Percentiles rank a stretch among this genome's conserved stretches.
phyloP scores from a whole-genome alignment of 768 basidiomycete genomes.

The Podaxis sp. region DNA sequence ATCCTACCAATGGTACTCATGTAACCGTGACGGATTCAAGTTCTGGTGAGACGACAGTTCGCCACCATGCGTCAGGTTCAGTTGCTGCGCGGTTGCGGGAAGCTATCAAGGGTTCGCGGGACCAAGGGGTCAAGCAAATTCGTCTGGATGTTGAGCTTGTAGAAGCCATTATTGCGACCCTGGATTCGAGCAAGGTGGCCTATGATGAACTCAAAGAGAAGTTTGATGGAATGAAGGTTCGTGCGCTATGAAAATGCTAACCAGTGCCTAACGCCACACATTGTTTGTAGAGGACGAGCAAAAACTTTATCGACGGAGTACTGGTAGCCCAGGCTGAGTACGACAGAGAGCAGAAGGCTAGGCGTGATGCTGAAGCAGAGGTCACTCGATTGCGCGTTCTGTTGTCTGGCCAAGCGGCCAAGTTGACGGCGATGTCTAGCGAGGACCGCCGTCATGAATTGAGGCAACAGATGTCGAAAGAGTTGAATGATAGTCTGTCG shows the following conservation, averaged over 20 bases:
- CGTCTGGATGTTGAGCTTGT: slow-evolving; percentile 74
- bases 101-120: slow-evolving; percentile 56
- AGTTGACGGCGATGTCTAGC: slow-evolving; percentile 81
- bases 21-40: neutral
- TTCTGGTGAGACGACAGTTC: slow-evolving; percentile 5
- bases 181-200: slow-evolving; percentile 66
- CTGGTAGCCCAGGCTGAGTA: slow-evolving; percentile 94
- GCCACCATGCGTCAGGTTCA: slow-evolving; percentile 42
- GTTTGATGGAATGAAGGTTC: slow-evolving; percentile 86
- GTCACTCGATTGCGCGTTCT: slow-evolving; percentile 82
- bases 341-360: slow-evolving; percentile 83
- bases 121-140: slow-evolving; percentile 59
- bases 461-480: slow-evolving; percentile 75
- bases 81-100: slow-evolving; percentile 58
- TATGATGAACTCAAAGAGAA: slow-evolving; percentile 66
- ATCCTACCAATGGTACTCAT: neutral
- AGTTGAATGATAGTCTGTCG: slow-evolving; percentile 73
- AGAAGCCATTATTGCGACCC: slow-evolving; percentile 62
- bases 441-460: slow-evolving; percentile 78
- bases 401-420: slow-evolving; percentile 86
- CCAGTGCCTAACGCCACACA: slow-evolving; percentile 5
- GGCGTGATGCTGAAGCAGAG: slow-evolving; percentile 91
- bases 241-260: slow-evolving; percentile 20
- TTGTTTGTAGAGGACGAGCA: slow-evolving; percentile 73
- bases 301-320: slow-evolving; percentile 89